Evolutionary conservation across 352 stramenopile species (phyloP).

Genomic region (Globisporangium orthogonon): DNA sequence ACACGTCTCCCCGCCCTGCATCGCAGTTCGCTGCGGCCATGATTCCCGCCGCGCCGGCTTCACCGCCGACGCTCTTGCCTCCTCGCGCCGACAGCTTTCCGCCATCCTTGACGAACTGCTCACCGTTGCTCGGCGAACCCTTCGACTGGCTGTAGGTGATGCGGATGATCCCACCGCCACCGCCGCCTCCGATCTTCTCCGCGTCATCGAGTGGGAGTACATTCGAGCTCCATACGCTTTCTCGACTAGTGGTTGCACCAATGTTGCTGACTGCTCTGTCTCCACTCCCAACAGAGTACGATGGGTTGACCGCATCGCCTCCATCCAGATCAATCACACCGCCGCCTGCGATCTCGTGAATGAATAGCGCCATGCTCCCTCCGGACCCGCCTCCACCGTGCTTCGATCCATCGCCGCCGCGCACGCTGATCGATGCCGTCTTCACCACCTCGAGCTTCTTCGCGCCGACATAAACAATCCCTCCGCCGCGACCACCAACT

Average conservation of each 20-base stretch:
- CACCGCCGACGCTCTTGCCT: conserved; percentile 39
- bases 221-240: conserved; percentile 24
- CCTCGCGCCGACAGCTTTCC: conserved; percentile 36
- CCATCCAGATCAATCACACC: conserved; percentile 52
- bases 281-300: background rate
- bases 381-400: conserved; percentile 68
- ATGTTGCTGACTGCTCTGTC: background rate
- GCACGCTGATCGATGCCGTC: conserved; percentile 34
- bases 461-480: conserved; percentile 61
- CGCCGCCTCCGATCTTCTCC: conserved; percentile 44
- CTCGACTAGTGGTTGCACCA: background rate
- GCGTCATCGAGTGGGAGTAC: conserved; percentile 8
- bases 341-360: conserved; percentile 52
- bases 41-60: conserved; percentile 49
- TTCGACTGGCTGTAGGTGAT: conserved; percentile 35
- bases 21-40: conserved; percentile 49
- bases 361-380: conserved; percentile 51
- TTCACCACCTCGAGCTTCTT: conserved; percentile 42
- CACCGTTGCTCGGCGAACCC: conserved; percentile 23
- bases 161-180: conserved; percentile 53
- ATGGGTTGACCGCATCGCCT: conserved; percentile 25
- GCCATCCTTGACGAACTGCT: conserved; percentile 56
- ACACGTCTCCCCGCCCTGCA: conserved; percentile 52
- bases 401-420: conserved; percentile 44
- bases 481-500: conserved; percentile 60